Evolutionary conservation across 331 rosid genomes (phyloP), one percentile per base, ranked within the genome.

Genomic region (Phaseolus coccineus): DNA sequence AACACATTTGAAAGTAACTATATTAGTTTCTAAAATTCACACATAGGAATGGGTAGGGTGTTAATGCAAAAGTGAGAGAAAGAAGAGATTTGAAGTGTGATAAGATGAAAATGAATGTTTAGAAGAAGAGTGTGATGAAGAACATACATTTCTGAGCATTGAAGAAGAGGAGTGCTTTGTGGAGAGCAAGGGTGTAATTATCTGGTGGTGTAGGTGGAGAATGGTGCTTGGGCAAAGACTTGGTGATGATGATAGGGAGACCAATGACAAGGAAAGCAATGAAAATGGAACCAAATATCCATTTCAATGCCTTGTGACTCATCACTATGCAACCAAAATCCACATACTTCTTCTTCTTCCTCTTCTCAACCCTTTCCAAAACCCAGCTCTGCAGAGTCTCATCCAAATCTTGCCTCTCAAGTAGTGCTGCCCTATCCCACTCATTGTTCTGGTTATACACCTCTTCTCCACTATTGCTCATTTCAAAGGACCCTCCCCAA

Each of bases 401-500:
- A 9, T 77, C 83, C 77, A 84, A 46, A 11, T 71, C 80, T 0
- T 65, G 77, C 33, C 69, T 74, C 11, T 44, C 77, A 7, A 79
- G 75, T 1, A 77, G 55, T 10, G 88, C 88, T 11, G 83, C 88
- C 66, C 15, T 85, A 37, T 85, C 88, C 81, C 85, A 81, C 24
- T 77, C 83, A 16, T 10, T 12, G 1, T 16, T 55, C 10, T 11
- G 56, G 0, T 22, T 27, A 0, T 71, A 30, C 7, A 39, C 50
- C 61, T 4, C 9, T n/a, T 80, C 81, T 10, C 40, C 61, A n/a
- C n/a, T 64, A 0, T 22, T 28, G 44, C 65, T 59, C 47, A 85
- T 10, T 12, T 85, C 88, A 71, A 77, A 81, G 0, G 85, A 81
- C n/a, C 88, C 88, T 81, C 88, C 88, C 88, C 88, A 85, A 2